Conservation (phyloP, 257 asterid genomes). For the Nicotiana benthamiana region DNA sequence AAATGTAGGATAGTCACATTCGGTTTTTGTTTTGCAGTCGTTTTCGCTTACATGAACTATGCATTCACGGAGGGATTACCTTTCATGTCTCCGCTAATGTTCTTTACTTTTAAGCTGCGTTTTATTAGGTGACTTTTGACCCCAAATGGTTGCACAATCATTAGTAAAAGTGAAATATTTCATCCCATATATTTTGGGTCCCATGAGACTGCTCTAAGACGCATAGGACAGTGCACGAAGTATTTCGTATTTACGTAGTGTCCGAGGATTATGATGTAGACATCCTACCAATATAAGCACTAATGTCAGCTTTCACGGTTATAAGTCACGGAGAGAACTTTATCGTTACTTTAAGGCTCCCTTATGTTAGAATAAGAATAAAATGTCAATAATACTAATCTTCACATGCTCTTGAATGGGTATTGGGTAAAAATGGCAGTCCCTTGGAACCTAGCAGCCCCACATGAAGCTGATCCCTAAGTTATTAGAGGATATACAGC, state of each 20-base stretch:
- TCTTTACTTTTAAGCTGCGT: not conserved
- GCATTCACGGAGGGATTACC: not conserved
- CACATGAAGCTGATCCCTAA: not conserved
- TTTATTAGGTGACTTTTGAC: not conserved
- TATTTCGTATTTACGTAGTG: too few relatives aligned
- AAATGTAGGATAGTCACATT: not conserved
- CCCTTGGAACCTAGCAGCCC: not conserved
- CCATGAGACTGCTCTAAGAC: not conserved
- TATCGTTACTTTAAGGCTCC: too few relatives aligned
- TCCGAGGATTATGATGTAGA: too few relatives aligned
- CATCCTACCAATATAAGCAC: too few relatives aligned
- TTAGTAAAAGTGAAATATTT: constrained; percentile 1
- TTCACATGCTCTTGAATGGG: not conserved
- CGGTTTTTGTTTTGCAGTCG: not conserved
- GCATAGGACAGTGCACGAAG: not conserved
- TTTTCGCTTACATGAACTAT: not conserved
- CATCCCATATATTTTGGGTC: not conserved
- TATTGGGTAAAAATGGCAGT: not conserved
- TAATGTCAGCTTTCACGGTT: fast-evolving
- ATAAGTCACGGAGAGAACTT: too few relatives aligned
- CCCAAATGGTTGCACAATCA: not conserved
- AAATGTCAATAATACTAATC: not conserved
- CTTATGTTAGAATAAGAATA: not conserved
- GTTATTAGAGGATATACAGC: not conserved
- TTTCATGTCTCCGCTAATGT: not conserved